These are phyloP conservation scores for Isabelozyma pseudorhagii DNA, from an alignment of 805 yeast species.

Conservation along the genomic window DNA sequence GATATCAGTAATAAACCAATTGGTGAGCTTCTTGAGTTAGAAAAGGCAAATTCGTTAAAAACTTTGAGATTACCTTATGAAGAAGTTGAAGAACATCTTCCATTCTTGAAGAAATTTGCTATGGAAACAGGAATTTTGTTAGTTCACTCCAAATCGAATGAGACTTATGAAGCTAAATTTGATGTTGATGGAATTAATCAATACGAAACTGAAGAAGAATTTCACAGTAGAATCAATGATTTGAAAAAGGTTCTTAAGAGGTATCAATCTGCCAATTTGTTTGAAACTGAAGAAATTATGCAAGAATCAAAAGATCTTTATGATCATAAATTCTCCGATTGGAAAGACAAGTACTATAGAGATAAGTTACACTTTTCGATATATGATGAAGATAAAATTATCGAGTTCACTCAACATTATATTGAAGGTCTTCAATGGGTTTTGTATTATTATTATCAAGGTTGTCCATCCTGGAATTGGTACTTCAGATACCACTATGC, in stretches of 20 bases:
- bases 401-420: conserved; percentile 72
- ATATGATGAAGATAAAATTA: conserved; percentile 55
- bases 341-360: conserved; percentile 86
- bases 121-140: conserved; percentile 64
- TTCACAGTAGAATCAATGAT: conserved; percentile 47
- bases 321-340: conserved; percentile 66
- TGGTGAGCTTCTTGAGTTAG: conserved; percentile 33
- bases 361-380: conserved; percentile 73
- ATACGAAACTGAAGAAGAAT: conserved; percentile 65
- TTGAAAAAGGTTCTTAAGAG: conserved; percentile 55
- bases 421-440: conserved; percentile 98
- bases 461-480: conserved; percentile 97
- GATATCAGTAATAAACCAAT: conserved; percentile 25
- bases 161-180: conserved; percentile 55
- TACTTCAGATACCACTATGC: conserved; percentile 86
- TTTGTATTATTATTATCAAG: conserved; percentile 81
- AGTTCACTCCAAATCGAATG: conserved; percentile 57
- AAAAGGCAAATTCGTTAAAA: conserved; percentile 21
- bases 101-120: conserved; percentile 62
- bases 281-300: conserved; percentile 56
- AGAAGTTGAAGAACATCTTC: conserved; percentile 47
- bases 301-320: conserved; percentile 57
- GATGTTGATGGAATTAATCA: conserved; percentile 76
- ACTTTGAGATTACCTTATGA: conserved; percentile 43
- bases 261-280: conserved; percentile 61